A percentile compares a stretch with the other conserved stretches of the same genome.
Evolutionary conservation across 1,139 yeast genomes (phyloP).

Genomic region (Kodamaea arcana): DNA sequence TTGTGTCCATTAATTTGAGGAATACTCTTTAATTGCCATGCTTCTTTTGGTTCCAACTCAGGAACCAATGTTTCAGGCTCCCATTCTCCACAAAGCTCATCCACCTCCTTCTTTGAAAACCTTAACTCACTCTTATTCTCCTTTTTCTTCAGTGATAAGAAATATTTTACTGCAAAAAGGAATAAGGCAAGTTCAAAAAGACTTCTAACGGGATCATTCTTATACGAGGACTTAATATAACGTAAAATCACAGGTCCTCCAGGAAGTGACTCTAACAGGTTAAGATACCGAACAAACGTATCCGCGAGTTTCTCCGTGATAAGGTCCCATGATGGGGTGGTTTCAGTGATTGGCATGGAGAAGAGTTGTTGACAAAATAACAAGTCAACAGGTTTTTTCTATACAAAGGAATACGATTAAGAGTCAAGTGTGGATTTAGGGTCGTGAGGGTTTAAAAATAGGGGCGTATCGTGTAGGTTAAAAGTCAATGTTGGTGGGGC

Average conservation of each 20-base stretch:
- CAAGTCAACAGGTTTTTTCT: no score
- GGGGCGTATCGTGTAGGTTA: no score
- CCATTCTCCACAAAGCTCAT: constrained; percentile 88
- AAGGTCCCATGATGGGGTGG: constrained; percentile 24
- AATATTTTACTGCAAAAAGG: constrained; percentile 82
- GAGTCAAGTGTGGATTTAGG: no score
- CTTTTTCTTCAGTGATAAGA: constrained; percentile 76
- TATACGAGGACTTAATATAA: constrained; percentile 84
- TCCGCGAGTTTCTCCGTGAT: constrained; percentile 32
- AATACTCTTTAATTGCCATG: constrained; percentile 57
- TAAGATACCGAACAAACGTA: constrained; percentile 33
- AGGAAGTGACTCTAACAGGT: constrained; percentile 50
- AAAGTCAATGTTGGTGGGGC: no score
- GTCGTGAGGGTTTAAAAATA: no score
- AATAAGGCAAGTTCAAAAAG: constrained; percentile 73
- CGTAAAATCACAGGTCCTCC: constrained; percentile 76
- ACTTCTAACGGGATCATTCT: constrained; percentile 90
- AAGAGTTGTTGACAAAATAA: background rate
- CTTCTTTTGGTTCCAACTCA: constrained; percentile 47
- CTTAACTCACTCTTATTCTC: constrained; percentile 73
- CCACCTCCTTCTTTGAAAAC: constrained; percentile 65
- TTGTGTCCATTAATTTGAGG: constrained; percentile 63
- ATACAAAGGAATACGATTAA: no score
- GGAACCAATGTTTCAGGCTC: constrained; percentile 77
- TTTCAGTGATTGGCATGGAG: background rate